phyloP scores from a whole-genome alignment of 129 eudicot genomes.

The Flaveria brownii region DNA sequence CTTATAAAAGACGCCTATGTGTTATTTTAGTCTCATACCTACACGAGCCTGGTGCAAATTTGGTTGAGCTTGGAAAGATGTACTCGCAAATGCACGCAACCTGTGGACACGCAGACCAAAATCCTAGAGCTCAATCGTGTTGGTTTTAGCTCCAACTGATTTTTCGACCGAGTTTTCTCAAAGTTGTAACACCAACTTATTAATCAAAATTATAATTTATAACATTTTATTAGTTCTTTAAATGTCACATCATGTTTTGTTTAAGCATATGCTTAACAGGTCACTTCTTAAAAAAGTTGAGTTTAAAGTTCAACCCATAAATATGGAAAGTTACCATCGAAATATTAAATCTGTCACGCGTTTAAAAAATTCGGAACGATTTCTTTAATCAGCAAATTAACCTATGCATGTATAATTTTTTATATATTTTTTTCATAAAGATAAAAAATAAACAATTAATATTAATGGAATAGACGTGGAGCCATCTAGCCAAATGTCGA shows the following conservation, averaged over 20 bases:
- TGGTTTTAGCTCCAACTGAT: neutral
- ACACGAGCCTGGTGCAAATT: too few relatives aligned
- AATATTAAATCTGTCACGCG: neutral
- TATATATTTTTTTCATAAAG: neutral
- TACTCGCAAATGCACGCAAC: too few relatives aligned
- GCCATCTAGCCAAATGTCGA: conserved; percentile 19
- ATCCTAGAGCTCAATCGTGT: too few relatives aligned
- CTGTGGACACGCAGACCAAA: too few relatives aligned
- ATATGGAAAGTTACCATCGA: neutral
- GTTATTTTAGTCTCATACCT: too few relatives aligned
- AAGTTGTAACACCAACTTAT: too few relatives aligned
- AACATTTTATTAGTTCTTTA: too few relatives aligned
- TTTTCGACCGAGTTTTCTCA: neutral
- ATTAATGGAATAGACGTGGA: neutral
- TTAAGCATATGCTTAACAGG: neutral
- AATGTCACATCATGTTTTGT: too few relatives aligned
- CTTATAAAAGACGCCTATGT: too few relatives aligned
- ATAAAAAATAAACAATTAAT: neutral
- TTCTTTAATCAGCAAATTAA: neutral
- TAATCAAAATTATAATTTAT: too few relatives aligned
- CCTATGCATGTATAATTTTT: neutral
- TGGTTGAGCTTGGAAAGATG: too few relatives aligned
- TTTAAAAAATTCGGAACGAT: neutral
- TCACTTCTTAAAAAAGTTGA: neutral
- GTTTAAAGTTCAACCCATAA: neutral